Percentiles rank a stretch among this genome's conserved stretches.
These are phyloP conservation scores for Salix udensis DNA, from an alignment of 345 rosid species.

Conservation along the genomic window DNA sequence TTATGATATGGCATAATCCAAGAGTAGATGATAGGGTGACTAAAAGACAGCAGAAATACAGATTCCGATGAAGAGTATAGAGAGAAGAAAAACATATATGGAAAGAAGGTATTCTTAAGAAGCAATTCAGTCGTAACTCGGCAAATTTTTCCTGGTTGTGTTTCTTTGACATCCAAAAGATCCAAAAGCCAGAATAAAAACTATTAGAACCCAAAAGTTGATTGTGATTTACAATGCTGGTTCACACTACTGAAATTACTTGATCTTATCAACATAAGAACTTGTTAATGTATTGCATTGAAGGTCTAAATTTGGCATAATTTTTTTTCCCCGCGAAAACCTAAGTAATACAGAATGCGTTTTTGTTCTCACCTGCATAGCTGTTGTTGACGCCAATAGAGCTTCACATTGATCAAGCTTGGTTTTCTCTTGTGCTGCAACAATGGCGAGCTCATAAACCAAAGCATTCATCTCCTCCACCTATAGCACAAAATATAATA, in stretches of 20 bases:
- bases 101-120: neutral
- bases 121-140: neutral
- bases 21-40: neutral
- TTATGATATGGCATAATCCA: neutral
- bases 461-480: slow-evolving; percentile 53
- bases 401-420: slow-evolving; percentile 65
- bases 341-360: neutral
- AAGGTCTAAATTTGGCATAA: neutral
- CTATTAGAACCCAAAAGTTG: no score
- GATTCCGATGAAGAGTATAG: neutral
- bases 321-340: neutral
- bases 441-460: slow-evolving; percentile 62
- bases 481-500: slow-evolving; percentile 18
- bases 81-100: neutral
- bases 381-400: slow-evolving; percentile 60
- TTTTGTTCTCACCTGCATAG: slow-evolving; percentile 55
- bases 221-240: neutral
- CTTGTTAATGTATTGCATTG: neutral
- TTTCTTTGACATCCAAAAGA: neutral
- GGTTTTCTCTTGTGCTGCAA: slow-evolving; percentile 47
- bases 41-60: neutral
- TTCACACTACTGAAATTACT: neutral
- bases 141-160: neutral
- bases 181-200: neutral
- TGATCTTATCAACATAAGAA: neutral